Percentiles rank a stretch among this genome's conserved stretches.
Conservation (phyloP, 352 stramenopile species). For the Aphanomyces cochlioides region DNA sequence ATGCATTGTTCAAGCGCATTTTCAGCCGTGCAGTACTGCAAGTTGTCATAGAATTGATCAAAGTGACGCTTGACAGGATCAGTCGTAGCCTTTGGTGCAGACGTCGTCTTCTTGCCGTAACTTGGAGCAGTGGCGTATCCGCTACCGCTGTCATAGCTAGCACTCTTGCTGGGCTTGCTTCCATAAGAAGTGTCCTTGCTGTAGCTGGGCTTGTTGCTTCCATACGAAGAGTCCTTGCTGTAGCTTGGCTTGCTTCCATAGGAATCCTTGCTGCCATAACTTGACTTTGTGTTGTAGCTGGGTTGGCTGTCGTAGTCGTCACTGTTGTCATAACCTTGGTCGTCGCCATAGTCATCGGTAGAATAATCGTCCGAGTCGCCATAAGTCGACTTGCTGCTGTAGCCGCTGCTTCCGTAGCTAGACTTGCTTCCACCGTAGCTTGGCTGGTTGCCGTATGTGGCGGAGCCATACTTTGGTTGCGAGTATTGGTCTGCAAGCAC, state of each 20-base stretch:
- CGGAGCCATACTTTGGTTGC: neutral
- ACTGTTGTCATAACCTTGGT: neutral
- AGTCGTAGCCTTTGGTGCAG: neutral
- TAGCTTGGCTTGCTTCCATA: too few relatives aligned
- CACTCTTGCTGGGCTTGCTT: neutral
- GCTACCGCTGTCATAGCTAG: neutral
- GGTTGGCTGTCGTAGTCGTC: neutral
- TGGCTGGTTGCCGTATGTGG: neutral
- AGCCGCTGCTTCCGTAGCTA: neutral
- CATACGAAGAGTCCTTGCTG: neutral
- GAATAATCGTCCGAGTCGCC: too few relatives aligned
- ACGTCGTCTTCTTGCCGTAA: neutral
- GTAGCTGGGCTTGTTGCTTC: neutral
- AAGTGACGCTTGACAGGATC: neutral
- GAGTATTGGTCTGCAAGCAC: neutral
- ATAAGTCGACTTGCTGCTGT: neutral
- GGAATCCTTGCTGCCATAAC: neutral
- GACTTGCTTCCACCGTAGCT: too few relatives aligned
- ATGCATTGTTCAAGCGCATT: neutral
- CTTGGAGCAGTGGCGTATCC: neutral
- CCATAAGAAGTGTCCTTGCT: neutral
- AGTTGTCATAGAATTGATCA: conserved; percentile 11
- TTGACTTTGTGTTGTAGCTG: neutral
- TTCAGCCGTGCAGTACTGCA: conserved; percentile 8
- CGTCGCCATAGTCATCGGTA: neutral